Conservation (phyloP, 208 protist genomes). For the Phytomonas sp. region DNA sequence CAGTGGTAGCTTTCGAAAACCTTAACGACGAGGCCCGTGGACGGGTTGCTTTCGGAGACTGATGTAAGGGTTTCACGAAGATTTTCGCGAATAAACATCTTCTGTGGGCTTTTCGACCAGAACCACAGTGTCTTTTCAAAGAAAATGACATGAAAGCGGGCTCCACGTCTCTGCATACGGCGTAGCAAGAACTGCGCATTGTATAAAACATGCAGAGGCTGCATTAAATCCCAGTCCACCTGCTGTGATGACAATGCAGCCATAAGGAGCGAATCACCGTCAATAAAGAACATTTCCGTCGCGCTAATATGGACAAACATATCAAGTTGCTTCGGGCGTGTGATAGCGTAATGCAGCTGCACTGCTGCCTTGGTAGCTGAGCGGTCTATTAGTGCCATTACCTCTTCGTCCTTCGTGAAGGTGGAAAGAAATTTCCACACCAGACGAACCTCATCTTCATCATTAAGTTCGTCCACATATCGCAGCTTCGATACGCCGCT, state of each 20-base stretch:
- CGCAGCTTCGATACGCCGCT: not conserved
- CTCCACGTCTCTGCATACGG: constrained; percentile 59
- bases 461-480: constrained; percentile 30
- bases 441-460: constrained; percentile 57
- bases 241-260: constrained; percentile 56
- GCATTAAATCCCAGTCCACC: constrained; percentile 85
- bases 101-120: constrained; percentile 66
- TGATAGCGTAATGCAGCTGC: constrained; percentile 69
- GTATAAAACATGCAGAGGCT: constrained; percentile 81
- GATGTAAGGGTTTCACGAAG: constrained; percentile 36
- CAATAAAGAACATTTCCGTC: constrained; percentile 88
- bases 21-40: constrained; percentile 29
- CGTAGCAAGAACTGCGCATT: constrained; percentile 76
- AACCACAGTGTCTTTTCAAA: constrained; percentile 68
- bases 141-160: constrained; percentile 81
- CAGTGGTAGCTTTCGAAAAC: constrained; percentile 69
- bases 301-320: constrained; percentile 88
- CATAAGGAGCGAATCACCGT: constrained; percentile 87
- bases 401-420: constrained; percentile 15
- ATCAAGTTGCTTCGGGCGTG: constrained; percentile 79
- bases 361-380: constrained; percentile 39
- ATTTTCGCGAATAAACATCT: constrained; percentile 76
- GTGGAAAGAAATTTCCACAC: constrained; percentile 75
- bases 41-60: constrained; percentile 28
- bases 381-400: constrained; percentile 28